phyloP scores from a whole-genome alignment of 352 stramenopile species.

The Globisporangium megalacanthum region DNA sequence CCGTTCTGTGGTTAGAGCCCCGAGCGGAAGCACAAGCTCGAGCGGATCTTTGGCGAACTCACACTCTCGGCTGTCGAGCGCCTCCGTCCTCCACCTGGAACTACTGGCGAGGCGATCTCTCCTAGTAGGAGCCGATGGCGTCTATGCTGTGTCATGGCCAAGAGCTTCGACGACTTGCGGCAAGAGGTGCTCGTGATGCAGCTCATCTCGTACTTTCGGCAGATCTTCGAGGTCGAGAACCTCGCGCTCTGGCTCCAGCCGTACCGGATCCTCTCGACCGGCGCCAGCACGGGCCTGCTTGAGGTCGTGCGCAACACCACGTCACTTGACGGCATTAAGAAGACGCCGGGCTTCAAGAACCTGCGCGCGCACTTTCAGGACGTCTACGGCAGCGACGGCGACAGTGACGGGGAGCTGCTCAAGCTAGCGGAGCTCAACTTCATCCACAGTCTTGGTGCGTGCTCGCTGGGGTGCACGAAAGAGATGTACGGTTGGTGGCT shows the following conservation, averaged over 20 bases:
- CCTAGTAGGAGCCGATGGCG: slow-evolving; percentile 20
- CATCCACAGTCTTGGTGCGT: slow-evolving; percentile 76
- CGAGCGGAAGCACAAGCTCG: slow-evolving; percentile 38
- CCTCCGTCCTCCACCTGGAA: slow-evolving; percentile 19
- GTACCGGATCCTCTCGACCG: slow-evolving; percentile 96
- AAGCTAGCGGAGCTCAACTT: slow-evolving; percentile 75
- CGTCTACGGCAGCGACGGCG: slow-evolving; percentile 75
- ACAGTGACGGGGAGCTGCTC: slow-evolving; percentile 24
- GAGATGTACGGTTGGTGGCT: not conserved
- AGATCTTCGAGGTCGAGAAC: slow-evolving; percentile 90
- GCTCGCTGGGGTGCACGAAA: not conserved
- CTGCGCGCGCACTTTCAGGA: slow-evolving; percentile 92
- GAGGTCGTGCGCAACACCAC: slow-evolving; percentile 95
- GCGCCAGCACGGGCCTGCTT: slow-evolving; percentile 93
- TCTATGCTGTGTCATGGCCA: slow-evolving; percentile 91
- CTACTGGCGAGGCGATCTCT: not conserved
- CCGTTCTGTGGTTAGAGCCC: not conserved
- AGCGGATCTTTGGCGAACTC: slow-evolving; percentile 70
- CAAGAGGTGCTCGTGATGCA: slow-evolving; percentile 98
- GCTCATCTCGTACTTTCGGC: slow-evolving; percentile 93
- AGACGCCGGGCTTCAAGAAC: slow-evolving; percentile 77
- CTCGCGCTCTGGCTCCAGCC: slow-evolving; percentile 91
- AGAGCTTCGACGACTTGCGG: slow-evolving; percentile 95
- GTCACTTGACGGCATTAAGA: slow-evolving; percentile 97
- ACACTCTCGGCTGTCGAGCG: slow-evolving; percentile 40